Percentiles rank a stretch among this genome's conserved stretches.
Evolutionary conservation across 106 monocot species (phyloP).

Genomic region (Cymbidium sinense): DNA sequence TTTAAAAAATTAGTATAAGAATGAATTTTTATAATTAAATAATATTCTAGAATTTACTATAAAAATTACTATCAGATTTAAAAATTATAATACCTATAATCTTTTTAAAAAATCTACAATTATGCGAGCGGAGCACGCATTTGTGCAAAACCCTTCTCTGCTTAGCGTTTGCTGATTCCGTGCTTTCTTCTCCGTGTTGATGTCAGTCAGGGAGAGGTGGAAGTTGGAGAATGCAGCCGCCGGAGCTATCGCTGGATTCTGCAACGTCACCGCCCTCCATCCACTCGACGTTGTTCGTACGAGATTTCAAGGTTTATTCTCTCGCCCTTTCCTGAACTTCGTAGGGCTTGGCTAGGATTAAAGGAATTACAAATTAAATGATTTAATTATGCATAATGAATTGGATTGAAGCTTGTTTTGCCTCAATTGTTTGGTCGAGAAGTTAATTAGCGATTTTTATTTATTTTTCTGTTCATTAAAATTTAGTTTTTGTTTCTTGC

Average conservation of each 20-base stretch:
- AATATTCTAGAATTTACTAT: no score
- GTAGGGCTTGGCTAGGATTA: background rate
- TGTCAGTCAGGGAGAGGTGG: constrained; percentile 23
- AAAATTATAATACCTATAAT: no score
- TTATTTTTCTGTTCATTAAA: background rate
- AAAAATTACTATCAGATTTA: no score
- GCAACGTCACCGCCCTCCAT: constrained; percentile 68
- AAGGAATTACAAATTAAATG: background rate
- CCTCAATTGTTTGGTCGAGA: background rate
- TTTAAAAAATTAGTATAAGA: no score
- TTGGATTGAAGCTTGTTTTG: background rate
- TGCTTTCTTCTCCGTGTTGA: background rate
- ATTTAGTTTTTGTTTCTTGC: background rate
- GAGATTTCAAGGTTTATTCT: constrained; percentile 63
- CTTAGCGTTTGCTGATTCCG: no score
- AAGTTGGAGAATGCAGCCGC: constrained; percentile 76
- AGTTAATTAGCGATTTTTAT: background rate
- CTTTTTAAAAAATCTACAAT: no score
- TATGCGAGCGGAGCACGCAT: no score
- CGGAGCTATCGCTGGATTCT: constrained; percentile 71
- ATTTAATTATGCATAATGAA: background rate
- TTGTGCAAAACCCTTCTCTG: no score
- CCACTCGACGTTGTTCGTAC: constrained; percentile 92
- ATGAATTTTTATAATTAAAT: no score
- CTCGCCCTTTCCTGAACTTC: background rate